These are phyloP conservation scores for Solanum microdontum DNA, from an alignment of 257 asterid genomes.

Conservation along the genomic window DNA sequence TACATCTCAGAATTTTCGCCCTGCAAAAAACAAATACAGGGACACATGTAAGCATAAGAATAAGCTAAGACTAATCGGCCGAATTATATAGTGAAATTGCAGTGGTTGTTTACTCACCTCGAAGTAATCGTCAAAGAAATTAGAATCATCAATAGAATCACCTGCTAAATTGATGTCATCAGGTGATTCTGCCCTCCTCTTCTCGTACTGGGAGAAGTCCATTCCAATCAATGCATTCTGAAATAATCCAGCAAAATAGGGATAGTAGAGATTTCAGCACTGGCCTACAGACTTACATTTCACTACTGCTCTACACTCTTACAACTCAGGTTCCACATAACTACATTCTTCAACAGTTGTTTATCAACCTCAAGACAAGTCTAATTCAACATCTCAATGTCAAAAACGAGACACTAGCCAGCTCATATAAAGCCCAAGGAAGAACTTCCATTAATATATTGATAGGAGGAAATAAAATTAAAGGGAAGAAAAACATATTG, in stretches of 20 bases:
- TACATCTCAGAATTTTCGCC: slow-evolving; percentile 34
- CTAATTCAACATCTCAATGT: background rate
- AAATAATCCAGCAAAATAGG: slow-evolving; percentile 12
- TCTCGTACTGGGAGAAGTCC: slow-evolving; percentile 52
- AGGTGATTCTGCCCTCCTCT: slow-evolving; percentile 31
- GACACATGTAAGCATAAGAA: background rate
- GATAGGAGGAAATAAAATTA: background rate
- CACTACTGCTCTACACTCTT: background rate
- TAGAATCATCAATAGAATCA: slow-evolving; percentile 32
- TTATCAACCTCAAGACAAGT: background rate
- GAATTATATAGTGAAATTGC: background rate
- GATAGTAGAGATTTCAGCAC: background rate
- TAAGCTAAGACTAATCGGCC: background rate
- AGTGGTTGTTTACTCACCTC: slow-evolving; percentile 30
- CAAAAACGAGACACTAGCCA: background rate
- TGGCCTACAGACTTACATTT: background rate
- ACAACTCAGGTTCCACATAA: background rate
- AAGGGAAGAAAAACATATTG: background rate
- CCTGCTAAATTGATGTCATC: slow-evolving; percentile 28
- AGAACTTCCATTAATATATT: background rate
- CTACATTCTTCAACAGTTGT: background rate
- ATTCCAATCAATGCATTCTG: slow-evolving; percentile 70
- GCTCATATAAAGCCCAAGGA: background rate
- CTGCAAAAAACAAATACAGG: slow-evolving; percentile 15
- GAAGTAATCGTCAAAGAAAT: slow-evolving; percentile 30